These are phyloP conservation scores for Populus euphratica DNA, from an alignment of 345 rosid genomes.

Conservation along the genomic window DNA sequence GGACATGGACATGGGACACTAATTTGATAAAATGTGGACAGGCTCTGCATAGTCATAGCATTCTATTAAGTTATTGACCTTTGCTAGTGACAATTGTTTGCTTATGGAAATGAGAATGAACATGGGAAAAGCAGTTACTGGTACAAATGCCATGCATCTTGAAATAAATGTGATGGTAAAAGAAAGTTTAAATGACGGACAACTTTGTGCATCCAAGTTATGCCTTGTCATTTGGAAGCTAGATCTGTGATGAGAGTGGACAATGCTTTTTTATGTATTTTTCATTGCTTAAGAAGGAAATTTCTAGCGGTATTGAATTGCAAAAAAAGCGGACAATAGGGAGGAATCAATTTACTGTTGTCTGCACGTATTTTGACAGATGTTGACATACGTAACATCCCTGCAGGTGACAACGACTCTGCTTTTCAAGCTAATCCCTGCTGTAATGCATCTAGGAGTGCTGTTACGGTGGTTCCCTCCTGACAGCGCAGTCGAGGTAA, in stretches of 20 bases:
- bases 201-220: neutral
- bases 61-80: neutral
- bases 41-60: neutral
- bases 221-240: neutral
- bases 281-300: neutral
- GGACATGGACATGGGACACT: neutral
- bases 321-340: neutral
- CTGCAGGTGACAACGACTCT: slow-evolving; percentile 91
- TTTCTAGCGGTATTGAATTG: neutral
- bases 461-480: slow-evolving; percentile 86
- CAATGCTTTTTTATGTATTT: neutral
- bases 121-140: neutral
- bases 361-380: neutral
- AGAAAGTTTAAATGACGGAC: neutral
- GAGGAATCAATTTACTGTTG: neutral
- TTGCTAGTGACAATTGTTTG: neutral
- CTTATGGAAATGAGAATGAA: neutral
- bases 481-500: slow-evolving; percentile 73
- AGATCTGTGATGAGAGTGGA: neutral
- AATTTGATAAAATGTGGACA: neutral
- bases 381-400: neutral
- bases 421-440: slow-evolving; percentile 94
- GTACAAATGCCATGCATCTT: neutral
- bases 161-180: neutral
- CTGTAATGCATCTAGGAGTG: slow-evolving; percentile 85